These are phyloP conservation scores for Lavandula angustifolia DNA, from an alignment of 257 asterid species.

Conservation along the genomic window DNA sequence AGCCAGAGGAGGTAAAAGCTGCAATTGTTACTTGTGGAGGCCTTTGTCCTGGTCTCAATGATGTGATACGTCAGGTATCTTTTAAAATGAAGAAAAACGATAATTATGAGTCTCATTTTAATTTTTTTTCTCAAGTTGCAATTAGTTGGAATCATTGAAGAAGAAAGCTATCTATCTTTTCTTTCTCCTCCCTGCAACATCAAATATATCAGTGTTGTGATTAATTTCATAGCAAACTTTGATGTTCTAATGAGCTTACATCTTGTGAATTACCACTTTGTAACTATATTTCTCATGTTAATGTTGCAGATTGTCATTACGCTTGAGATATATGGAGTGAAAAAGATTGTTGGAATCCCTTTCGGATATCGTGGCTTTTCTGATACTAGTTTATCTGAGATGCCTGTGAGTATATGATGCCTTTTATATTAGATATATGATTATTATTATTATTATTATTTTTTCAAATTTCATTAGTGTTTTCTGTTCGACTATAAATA, in stretches of 20 bases:
- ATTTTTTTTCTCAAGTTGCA: background rate
- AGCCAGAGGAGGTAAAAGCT: conserved; percentile 89
- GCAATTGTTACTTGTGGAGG: conserved; percentile 97
- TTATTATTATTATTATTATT: background rate
- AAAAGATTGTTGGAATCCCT: conserved; percentile 81
- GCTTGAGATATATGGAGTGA: conserved; percentile 89
- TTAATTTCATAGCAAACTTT: no score
- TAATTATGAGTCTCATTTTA: conserved; percentile 16
- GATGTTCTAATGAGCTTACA: no score
- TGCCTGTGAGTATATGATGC: conserved; percentile 42
- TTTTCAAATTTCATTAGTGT: background rate
- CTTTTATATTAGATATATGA: no score
- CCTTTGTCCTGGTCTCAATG: conserved; percentile 96
- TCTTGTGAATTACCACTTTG: conserved; percentile 8
- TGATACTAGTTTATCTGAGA: conserved; percentile 63
- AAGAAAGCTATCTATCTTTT: no score
- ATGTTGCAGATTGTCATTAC: conserved; percentile 78
- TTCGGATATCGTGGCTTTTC: conserved; percentile 95
- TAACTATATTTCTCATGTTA: conserved; percentile 24
- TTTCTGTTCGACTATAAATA: background rate
- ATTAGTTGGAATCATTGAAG: background rate
- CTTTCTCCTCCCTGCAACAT: no score
- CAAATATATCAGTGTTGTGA: no score
- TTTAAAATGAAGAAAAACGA: conserved; percentile 3
- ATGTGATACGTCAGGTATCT: conserved; percentile 82